Base-by-base conservation (phyloP, 257 asterid genomes). In the Ilex aquifolium region DNA sequence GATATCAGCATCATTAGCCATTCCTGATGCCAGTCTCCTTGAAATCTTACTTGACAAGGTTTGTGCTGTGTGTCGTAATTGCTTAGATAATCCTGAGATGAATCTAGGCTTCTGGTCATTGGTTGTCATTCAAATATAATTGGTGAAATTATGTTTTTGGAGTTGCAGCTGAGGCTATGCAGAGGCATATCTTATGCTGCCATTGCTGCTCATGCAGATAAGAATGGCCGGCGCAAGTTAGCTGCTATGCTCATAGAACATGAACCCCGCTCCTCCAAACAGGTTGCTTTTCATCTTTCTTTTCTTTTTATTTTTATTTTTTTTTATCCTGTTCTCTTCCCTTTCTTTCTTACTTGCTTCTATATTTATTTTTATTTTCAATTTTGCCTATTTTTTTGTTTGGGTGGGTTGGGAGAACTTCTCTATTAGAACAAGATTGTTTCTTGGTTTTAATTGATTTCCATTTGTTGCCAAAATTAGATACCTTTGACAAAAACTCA, bases 121-220 rank as follows among this genome's bases (percentile, higher is more conserved):
- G 44, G 32, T 62, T 71, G 32, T 50, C 31, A 55, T 44, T 15
- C 54, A 63, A 51, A 51, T n/a, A 60, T 44, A 61, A 56, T 58
- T 32, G 49, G 72, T 81, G 71, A 74, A 64, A 63, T 66, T 65
- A 63, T 63, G 63, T 11, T 65, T 56, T 27, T 78, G 67, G 65
- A 68, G 62, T 74, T 65, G 65, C 88, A 93, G 99, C 83, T 93
- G 75, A 93, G 82, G 85, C 73, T 90, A 72, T 93, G 97, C 87
- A 93, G 87, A 80, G 92, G 97, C 62, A 93, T 93, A 74, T 90
- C 99, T 56, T 93, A 90, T 85, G 99, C 99, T 62, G 99, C 96
- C 42, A 95, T 90, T 68, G 97, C 97, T 69, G 91, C 89, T 72
- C 96, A 93, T 70, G 97, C 97, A 44, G 95, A 93, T 71, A 90